A percentile compares a stretch with the other conserved stretches of the same genome.
Conservation (phyloP, 306 rosid species). For the Vigna mungo region DNA sequence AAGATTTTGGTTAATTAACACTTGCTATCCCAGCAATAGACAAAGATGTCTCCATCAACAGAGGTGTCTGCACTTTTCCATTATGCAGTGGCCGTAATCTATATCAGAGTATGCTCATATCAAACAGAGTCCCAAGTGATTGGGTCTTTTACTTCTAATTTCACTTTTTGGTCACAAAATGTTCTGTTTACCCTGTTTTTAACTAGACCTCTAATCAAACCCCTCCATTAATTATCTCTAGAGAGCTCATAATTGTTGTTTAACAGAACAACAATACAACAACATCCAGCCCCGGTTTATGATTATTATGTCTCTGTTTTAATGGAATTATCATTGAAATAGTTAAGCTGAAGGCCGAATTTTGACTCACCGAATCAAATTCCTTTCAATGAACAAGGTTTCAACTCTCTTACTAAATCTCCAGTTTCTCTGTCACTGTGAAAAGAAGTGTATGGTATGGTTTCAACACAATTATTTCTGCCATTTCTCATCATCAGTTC, state of each 20-base stretch:
- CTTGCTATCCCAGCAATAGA: conserved; percentile 57
- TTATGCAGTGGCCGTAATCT: conserved; percentile 50
- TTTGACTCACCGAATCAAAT: conserved; percentile 49
- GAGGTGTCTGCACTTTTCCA: conserved; percentile 53
- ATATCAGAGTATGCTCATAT: conserved; percentile 39
- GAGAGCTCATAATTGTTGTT: conserved; percentile 60
- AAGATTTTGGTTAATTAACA: conserved; percentile 43
- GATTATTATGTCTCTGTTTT: conserved; percentile 78
- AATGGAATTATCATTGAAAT: conserved; percentile 54
- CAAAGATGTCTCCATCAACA: conserved; percentile 58
- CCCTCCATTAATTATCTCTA: conserved; percentile 45
- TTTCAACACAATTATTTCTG: conserved; percentile 50
- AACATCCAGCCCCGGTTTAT: conserved; percentile 53
- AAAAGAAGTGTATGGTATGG: conserved; percentile 51
- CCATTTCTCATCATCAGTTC: conserved; percentile 39
- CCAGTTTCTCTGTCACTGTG: conserved; percentile 37
- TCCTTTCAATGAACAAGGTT: conserved; percentile 42
- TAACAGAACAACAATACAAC: conserved; percentile 43
- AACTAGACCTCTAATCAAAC: conserved; percentile 47
- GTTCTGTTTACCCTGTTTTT: conserved; percentile 27
- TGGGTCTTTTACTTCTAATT: conserved; percentile 37
- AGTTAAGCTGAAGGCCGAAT: conserved; percentile 44
- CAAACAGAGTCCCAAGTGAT: conserved; percentile 39
- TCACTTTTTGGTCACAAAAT: conserved; percentile 41
- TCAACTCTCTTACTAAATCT: conserved; percentile 47